Conservation (phyloP, 768 basidiomycete genomes). For the Boletellus sp. region DNA sequence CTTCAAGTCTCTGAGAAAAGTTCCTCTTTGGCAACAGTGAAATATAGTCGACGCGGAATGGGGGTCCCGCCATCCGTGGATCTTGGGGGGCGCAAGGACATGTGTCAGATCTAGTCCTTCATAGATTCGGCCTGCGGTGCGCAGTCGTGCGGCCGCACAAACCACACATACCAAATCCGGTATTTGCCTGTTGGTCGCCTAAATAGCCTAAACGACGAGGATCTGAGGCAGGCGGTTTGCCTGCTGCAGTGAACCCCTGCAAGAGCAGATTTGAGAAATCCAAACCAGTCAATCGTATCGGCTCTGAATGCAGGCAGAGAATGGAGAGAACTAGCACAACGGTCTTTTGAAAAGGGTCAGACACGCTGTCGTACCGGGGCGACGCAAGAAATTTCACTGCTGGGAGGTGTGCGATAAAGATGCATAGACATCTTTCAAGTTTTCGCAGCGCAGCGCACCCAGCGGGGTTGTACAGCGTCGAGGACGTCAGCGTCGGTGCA, state of each 20-base stretch:
- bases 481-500: conserved; percentile 10
- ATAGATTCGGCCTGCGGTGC: no score
- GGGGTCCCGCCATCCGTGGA: no score
- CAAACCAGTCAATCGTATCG: background rate
- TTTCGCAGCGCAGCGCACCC: no score
- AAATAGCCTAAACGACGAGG: background rate
- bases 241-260: background rate
- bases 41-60: no score
- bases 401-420: background rate
- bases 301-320: background rate
- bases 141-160: background rate
- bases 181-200: conserved; percentile 3
- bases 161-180: conserved; percentile 31
- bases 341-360: no score
- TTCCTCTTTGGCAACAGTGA: no score
- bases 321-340: background rate
- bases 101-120: no score
- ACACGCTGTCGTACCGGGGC: background rate
- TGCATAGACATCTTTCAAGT: no score
- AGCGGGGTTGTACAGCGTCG: no score
- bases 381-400: background rate
- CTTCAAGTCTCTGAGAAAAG: no score
- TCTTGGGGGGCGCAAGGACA: no score
- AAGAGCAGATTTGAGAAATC: background rate
- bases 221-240: background rate